Evolutionary conservation across 345 rosid genomes (phyloP).

Genomic region (Alliaria petiolata): DNA sequence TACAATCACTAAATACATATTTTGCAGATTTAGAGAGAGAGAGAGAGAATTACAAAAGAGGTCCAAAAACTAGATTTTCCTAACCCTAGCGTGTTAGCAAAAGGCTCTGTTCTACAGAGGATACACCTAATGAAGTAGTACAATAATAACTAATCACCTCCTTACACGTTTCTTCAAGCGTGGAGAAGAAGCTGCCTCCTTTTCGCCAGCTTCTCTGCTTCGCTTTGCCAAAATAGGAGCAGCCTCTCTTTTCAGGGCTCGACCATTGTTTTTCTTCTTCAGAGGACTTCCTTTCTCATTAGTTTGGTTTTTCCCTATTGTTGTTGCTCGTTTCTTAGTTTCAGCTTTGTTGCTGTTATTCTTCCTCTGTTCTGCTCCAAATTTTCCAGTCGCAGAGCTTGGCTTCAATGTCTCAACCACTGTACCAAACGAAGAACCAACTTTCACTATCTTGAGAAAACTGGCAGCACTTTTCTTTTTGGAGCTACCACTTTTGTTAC

Average conservation of each 20-base stretch:
- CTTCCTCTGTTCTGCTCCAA: slow-evolving; percentile 27
- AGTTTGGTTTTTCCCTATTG: not conserved
- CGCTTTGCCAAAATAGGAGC: slow-evolving; percentile 19
- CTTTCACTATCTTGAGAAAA: slow-evolving; percentile 44
- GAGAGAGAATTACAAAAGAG: not conserved
- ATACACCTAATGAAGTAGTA: not conserved
- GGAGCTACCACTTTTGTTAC: not conserved
- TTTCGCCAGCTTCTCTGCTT: slow-evolving; percentile 31
- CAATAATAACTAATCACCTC: slow-evolving; percentile 17
- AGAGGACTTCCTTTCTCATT: not conserved
- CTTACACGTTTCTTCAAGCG: slow-evolving; percentile 37
- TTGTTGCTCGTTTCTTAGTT: slow-evolving; percentile 6
- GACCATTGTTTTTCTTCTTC: slow-evolving; percentile 20
- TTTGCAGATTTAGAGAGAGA: not conserved
- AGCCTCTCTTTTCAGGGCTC: slow-evolving; percentile 18
- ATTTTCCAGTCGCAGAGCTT: not conserved
- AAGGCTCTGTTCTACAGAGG: not conserved
- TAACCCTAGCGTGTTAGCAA: not conserved
- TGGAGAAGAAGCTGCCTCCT: slow-evolving; percentile 19
- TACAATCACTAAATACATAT: too few relatives aligned
- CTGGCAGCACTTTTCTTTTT: slow-evolving; percentile 41
- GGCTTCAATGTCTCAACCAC: slow-evolving; percentile 9
- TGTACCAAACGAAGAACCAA: slow-evolving; percentile 24
- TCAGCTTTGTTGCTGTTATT: slow-evolving; percentile 20
- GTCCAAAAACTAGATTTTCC: not conserved